These are phyloP conservation scores for Aphanomyces stellatus DNA, from an alignment of 352 stramenopile genomes.

Conservation along the genomic window DNA sequence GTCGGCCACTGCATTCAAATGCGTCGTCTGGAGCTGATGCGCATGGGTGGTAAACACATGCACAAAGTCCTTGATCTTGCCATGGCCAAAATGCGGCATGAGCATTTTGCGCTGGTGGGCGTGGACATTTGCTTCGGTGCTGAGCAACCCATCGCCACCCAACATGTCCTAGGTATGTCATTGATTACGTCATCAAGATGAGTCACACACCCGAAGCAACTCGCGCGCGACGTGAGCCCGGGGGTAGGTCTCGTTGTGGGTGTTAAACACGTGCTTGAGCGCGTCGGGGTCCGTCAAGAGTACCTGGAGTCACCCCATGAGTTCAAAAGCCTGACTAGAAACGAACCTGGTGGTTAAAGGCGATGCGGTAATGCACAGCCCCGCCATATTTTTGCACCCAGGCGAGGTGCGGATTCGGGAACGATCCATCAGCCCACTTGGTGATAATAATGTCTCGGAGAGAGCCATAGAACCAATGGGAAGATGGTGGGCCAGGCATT, in stretches of 20 bases:
- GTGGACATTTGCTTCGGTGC: background rate
- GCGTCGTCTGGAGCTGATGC: background rate
- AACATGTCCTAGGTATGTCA: background rate
- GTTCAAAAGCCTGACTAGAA: no score
- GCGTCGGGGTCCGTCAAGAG: background rate
- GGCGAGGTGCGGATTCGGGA: no score
- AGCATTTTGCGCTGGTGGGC: conserved; percentile 1
- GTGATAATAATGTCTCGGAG: no score
- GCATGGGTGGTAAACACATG: background rate
- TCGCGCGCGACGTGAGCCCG: background rate
- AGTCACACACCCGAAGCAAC: background rate
- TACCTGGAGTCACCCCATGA: background rate
- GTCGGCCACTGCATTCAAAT: background rate
- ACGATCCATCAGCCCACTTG: no score
- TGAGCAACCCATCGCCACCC: conserved; percentile 5
- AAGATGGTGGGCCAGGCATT: no score
- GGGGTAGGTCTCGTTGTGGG: background rate
- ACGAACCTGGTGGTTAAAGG: no score
- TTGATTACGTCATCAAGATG: background rate
- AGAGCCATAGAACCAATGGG: no score
- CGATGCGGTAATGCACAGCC: no score
- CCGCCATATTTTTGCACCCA: no score
- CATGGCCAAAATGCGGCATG: conserved; percentile 3
- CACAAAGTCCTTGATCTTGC: background rate
- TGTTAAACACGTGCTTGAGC: conserved; percentile 3